A percentile compares a stretch with the other conserved stretches of the same genome.
Evolutionary conservation across 768 basidiomycete genomes (phyloP).

Genomic region (Russula virescens): DNA sequence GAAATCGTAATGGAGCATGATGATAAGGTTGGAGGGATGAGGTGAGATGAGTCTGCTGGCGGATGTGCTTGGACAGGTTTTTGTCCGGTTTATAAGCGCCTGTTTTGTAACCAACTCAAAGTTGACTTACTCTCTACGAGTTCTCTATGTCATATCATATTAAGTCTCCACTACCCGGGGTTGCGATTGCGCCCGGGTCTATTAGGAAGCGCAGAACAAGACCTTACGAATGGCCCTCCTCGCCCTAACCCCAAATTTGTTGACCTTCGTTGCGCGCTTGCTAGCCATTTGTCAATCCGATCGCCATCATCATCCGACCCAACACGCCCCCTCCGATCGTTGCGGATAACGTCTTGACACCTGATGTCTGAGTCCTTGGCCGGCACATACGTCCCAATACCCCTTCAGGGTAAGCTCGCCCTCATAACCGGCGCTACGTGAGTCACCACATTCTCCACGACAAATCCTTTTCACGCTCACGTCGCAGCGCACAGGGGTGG

Average conservation of each 20-base stretch:
- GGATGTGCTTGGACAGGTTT: background rate
- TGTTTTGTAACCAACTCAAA: background rate
- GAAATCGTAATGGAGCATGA: slow-evolving; percentile 29
- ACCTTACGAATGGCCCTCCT: too few species aligned
- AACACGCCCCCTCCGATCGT: background rate
- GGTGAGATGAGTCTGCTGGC: background rate
- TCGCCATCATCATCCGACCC: background rate
- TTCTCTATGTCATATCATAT: too few species aligned
- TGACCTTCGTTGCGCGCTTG: background rate
- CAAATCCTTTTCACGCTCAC: background rate
- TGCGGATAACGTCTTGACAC: background rate
- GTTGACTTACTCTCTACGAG: too few species aligned
- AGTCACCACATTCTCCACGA: background rate
- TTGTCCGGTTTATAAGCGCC: slow-evolving; percentile 1
- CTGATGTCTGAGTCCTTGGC: slow-evolving; percentile 17
- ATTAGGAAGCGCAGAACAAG: too few species aligned
- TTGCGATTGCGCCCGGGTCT: too few species aligned
- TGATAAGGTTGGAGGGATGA: background rate
- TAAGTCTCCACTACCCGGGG: too few species aligned
- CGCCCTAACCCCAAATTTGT: background rate
- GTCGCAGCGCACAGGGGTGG: slow-evolving; percentile 38
- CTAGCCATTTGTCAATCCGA: background rate
- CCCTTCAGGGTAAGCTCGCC: slow-evolving; percentile 26
- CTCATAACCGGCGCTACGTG: slow-evolving; percentile 29
- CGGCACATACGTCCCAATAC: slow-evolving; percentile 16